phyloP scores from a whole-genome alignment of 2,329 filamentous ascomycete genomes.

The Aaosphaeria pasadenensis region DNA sequence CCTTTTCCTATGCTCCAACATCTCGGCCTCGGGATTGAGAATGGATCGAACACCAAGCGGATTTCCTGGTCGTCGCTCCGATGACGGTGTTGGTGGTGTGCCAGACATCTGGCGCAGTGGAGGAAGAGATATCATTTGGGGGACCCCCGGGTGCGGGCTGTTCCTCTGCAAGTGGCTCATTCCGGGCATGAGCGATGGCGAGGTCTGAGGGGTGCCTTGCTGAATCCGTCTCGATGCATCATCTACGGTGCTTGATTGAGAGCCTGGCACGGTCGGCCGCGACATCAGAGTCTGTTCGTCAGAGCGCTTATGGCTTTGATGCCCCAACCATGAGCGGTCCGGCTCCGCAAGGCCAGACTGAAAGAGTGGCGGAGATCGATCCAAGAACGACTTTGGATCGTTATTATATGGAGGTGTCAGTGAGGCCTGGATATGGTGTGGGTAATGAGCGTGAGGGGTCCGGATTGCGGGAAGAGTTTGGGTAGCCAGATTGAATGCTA shows the following conservation, averaged over 20 bases:
- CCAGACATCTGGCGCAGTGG: constrained; percentile 32
- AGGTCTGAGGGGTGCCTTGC: constrained; percentile 26
- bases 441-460: constrained; percentile 31
- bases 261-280: constrained; percentile 15
- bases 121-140: constrained; percentile 25
- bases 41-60: constrained; percentile 45
- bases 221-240: constrained; percentile 8
- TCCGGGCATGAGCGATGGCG: constrained; percentile 19
- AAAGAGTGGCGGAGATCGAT: constrained; percentile 7
- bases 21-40: constrained; percentile 43
- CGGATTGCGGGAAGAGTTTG: constrained; percentile 35
- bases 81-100: constrained; percentile 32
- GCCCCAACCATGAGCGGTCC: constrained; percentile 35
- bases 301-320: constrained; percentile 27
- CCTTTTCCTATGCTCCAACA: constrained; percentile 33
- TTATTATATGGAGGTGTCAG: constrained; percentile 31
- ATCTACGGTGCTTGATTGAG: constrained; percentile 13
- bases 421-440: constrained; percentile 22
- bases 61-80: constrained; percentile 27
- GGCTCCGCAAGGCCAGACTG: constrained; percentile 6
- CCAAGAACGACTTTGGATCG: constrained; percentile 21
- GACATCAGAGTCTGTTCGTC: constrained; percentile 31
- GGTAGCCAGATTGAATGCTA: constrained; percentile 35
- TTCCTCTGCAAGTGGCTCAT: constrained; percentile 25
- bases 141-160: constrained; percentile 15